A percentile compares a stretch with the other conserved stretches of the same genome.
Conservation (phyloP, 2,329 filamentous ascomycete species). For the Coniochaeta ligniaria region DNA sequence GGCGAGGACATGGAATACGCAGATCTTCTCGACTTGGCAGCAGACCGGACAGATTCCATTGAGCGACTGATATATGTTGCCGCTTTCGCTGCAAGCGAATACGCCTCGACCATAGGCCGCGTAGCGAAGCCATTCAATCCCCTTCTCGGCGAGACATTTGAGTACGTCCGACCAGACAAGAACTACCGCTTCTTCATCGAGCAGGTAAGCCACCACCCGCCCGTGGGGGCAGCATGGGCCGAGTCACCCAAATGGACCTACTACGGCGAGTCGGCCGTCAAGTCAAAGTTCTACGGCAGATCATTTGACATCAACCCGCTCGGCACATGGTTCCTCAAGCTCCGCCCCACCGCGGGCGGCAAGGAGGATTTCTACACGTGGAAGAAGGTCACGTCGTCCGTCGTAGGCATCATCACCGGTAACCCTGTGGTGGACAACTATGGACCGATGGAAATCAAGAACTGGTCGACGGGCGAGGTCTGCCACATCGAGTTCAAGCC, state of each 20-base stretch:
- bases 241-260: constrained; percentile 95
- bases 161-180: constrained; percentile 92
- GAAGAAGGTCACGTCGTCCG: constrained; percentile 97
- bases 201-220: constrained; percentile 96
- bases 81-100: constrained; percentile 92
- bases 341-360: constrained; percentile 68
- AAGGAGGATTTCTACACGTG: constrained; percentile 90
- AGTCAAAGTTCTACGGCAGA: constrained; percentile 95
- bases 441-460: constrained; percentile 93
- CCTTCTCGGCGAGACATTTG: constrained; percentile 90
- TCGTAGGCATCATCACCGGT: constrained; percentile 97
- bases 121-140: constrained; percentile 99
- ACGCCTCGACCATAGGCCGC: constrained; percentile 91
- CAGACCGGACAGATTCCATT: constrained; percentile 76
- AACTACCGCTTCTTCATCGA: constrained; percentile 98
- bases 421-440: constrained; percentile 98
- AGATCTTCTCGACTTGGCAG: constrained; percentile 82
- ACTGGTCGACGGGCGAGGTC: constrained; percentile 92
- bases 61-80: constrained; percentile 93
- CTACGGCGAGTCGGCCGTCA: constrained; percentile 91
- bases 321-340: constrained; percentile 90
- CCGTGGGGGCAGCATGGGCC: constrained; percentile 86
- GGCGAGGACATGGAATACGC: constrained; percentile 98
- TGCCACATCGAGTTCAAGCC: constrained; percentile 88
- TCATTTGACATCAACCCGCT: constrained; percentile 96